phyloP scores from a whole-genome alignment of 257 asterid genomes.

The Penstemon davidsonii region DNA sequence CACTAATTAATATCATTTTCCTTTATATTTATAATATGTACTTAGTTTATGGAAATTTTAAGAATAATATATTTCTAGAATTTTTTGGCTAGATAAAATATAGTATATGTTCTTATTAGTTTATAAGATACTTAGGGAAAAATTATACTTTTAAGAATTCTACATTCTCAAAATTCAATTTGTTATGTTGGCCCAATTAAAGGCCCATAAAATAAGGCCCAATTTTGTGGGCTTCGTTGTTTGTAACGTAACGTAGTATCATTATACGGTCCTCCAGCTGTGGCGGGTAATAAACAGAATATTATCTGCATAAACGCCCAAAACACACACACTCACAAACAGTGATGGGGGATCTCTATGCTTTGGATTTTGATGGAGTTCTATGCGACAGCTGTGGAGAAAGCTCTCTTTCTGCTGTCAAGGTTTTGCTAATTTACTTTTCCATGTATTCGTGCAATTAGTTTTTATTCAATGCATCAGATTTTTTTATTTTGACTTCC shows the following conservation, averaged over 20 bases:
- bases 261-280: conserved; percentile 14
- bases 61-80: too few relatives aligned
- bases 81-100: too few relatives aligned
- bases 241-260: background rate
- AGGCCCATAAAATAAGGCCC: conserved; percentile 1
- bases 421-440: conserved; percentile 43
- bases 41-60: too few relatives aligned
- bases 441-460: conserved; percentile 8
- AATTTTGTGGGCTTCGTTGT: background rate
- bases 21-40: too few relatives aligned
- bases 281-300: conserved; percentile 44
- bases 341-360: conserved; percentile 84
- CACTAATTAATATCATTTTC: too few relatives aligned
- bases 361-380: conserved; percentile 95
- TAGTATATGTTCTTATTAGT: too few relatives aligned
- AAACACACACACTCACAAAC: background rate
- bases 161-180: background rate
- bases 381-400: conserved; percentile 98
- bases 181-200: background rate
- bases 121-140: too few relatives aligned
- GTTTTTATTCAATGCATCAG: background rate
- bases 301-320: conserved; percentile 28
- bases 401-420: conserved; percentile 92
- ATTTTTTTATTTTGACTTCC: conserved; percentile 23
- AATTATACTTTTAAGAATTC: too few relatives aligned